Conservation (phyloP, 495 filamentous ascomycete genomes). For the Parathielavia hyrcaniae region DNA sequence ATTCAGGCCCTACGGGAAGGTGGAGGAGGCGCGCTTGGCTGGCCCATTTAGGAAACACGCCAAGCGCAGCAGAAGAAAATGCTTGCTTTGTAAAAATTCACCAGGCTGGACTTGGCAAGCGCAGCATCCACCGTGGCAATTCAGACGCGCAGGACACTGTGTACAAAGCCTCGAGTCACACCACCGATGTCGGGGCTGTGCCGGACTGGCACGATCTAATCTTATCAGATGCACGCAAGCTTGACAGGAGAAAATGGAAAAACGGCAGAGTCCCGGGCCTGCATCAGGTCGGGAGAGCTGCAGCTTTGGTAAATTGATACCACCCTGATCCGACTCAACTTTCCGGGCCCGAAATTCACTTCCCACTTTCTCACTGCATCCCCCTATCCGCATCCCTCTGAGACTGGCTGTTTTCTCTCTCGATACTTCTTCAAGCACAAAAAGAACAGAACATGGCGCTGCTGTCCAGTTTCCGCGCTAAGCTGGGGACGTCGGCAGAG, state of each 20-base stretch:
- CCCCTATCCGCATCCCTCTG: neutral
- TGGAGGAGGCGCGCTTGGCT: neutral
- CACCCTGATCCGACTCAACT: neutral
- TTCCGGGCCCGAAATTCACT: neutral
- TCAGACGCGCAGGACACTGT: neutral
- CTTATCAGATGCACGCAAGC: conserved; percentile 16
- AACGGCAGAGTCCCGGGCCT: neutral
- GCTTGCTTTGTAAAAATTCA: neutral
- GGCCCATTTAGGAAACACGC: neutral
- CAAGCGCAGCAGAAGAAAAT: neutral
- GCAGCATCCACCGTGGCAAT: conserved; percentile 4
- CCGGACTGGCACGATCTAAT: conserved; percentile 4
- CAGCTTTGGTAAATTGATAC: neutral
- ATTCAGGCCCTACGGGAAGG: conserved; percentile 9
- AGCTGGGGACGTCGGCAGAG: neutral
- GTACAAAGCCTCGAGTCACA: conserved; percentile 1
- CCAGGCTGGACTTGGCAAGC: neutral
- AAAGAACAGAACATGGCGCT: neutral
- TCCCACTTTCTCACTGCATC: neutral
- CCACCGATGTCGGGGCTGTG: conserved; percentile 1
- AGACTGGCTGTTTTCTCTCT: neutral
- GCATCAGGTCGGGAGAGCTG: neutral
- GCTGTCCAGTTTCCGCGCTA: neutral
- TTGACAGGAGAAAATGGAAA: neutral
- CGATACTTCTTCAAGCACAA: neutral